phyloP scores from a whole-genome alignment of 495 filamentous ascomycete species.

The Cryomyces minteri region DNA sequence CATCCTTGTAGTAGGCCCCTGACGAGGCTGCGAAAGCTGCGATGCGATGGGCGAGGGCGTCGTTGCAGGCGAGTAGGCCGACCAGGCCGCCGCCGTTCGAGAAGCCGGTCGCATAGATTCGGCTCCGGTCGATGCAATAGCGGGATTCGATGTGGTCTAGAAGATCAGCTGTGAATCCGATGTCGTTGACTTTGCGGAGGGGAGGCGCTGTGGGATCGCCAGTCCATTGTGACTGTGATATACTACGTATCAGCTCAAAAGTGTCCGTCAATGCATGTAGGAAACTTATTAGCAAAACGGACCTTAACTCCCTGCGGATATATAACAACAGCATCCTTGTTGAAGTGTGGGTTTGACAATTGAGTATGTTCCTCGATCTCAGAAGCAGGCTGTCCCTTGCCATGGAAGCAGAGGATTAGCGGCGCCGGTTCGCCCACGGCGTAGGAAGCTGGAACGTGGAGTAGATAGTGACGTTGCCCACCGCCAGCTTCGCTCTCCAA shows the following conservation, averaged over 20 bases:
- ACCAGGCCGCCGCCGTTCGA: conserved; percentile 40
- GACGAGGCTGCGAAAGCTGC: conserved; percentile 30
- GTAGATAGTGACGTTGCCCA: background rate
- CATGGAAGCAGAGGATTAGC: conserved; percentile 7
- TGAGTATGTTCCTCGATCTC: conserved; percentile 1
- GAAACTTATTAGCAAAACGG: background rate
- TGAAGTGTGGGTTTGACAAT: background rate
- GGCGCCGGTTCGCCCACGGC: conserved; percentile 1
- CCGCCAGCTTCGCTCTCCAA: no score
- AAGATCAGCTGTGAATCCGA: conserved; percentile 20
- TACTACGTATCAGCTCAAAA: no score
- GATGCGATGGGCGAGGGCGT: conserved; percentile 15
- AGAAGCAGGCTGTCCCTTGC: background rate
- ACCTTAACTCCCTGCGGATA: conserved; percentile 1
- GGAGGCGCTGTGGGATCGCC: background rate
- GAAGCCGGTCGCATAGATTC: conserved; percentile 38
- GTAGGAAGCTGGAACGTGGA: conserved; percentile 6
- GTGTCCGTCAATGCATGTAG: background rate
- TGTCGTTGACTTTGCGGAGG: conserved; percentile 7
- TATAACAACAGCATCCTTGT: conserved; percentile 3
- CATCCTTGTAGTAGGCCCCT: conserved; percentile 23
- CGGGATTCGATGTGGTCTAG: conserved; percentile 23
- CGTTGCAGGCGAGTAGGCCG: conserved; percentile 32
- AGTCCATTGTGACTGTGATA: background rate
- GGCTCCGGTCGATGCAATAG: conserved; percentile 31